These are phyloP conservation scores for Leersia perrieri DNA, from an alignment of 176 grass and related monocot genomes.

Conservation along the genomic window DNA sequence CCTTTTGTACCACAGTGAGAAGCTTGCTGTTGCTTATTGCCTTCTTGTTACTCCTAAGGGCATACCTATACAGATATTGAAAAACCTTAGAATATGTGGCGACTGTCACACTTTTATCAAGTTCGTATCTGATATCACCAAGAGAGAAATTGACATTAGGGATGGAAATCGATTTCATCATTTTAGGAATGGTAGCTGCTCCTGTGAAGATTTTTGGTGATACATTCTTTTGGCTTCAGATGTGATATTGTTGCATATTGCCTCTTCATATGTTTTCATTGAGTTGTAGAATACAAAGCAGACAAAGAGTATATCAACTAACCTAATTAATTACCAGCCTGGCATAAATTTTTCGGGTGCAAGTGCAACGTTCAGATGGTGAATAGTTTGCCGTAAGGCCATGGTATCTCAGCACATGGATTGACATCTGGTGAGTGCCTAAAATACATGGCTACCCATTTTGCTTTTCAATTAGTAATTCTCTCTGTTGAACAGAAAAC, in stretches of 20 bases:
- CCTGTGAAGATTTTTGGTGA: slow-evolving; percentile 90
- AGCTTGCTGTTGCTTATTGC: slow-evolving; percentile 64
- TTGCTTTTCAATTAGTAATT: background rate
- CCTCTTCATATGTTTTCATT: slow-evolving; percentile 18
- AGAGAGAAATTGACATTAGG: slow-evolving; percentile 73
- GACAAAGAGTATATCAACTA: background rate
- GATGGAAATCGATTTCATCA: slow-evolving; percentile 84
- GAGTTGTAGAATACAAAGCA: slow-evolving; percentile 1
- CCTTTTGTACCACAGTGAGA: slow-evolving; percentile 59
- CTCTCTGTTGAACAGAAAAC: background rate
- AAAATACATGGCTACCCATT: slow-evolving; percentile 4
- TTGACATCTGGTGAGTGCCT: background rate
- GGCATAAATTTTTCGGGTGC: background rate
- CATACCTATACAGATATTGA: slow-evolving; percentile 79
- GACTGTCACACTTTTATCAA: slow-evolving; percentile 82
- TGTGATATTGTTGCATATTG: background rate
- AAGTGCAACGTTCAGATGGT: background rate
- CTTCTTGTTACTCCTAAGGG: slow-evolving; percentile 58
- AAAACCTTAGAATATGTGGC: slow-evolving; percentile 86
- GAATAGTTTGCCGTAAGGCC: background rate
- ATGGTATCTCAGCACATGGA: background rate
- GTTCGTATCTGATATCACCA: slow-evolving; percentile 66
- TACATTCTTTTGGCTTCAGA: background rate
- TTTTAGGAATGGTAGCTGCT: slow-evolving; percentile 77
- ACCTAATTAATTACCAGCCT: background rate